These are phyloP conservation scores for Neckera pumila DNA, from an alignment of 225 moss, liverwort and hornwort species.

Conservation along the genomic window DNA sequence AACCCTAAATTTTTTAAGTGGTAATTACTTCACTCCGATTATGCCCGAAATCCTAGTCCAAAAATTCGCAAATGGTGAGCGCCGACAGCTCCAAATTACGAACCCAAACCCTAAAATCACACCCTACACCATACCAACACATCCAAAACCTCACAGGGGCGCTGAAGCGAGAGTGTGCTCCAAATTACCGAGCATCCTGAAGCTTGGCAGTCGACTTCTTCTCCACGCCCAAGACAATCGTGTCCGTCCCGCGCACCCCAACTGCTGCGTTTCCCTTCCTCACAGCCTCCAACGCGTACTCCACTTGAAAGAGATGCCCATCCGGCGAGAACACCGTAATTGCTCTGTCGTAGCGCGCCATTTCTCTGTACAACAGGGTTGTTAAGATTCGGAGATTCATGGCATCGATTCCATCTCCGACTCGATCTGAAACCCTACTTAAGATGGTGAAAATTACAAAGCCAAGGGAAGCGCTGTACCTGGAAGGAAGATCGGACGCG, in stretches of 20 bases:
- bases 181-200: constrained; percentile 87
- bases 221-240: constrained; percentile 90
- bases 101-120: not conserved
- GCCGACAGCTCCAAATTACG: not conserved
- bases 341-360: constrained; percentile 96
- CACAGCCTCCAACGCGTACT: constrained; percentile 92
- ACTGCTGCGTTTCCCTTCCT: constrained; percentile 92
- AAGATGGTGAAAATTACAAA: not conserved
- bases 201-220: constrained; percentile 97
- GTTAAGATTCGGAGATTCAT: not conserved
- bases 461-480: not conserved
- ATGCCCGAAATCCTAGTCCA: not conserved
- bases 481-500: not conserved
- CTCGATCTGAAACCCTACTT: constrained; percentile 9
- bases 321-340: constrained; percentile 96
- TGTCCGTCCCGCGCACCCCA: constrained; percentile 85
- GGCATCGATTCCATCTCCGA: not conserved
- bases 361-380: not conserved
- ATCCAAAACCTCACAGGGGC: not conserved
- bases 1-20: not conserved
- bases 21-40: not conserved
- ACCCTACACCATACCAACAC: not conserved
- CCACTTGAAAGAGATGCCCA: constrained; percentile 95
- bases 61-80: not conserved
- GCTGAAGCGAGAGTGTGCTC: too few relatives aligned